phyloP scores from a whole-genome alignment of 768 basidiomycete genomes.

The Phylloporus arenicola region DNA sequence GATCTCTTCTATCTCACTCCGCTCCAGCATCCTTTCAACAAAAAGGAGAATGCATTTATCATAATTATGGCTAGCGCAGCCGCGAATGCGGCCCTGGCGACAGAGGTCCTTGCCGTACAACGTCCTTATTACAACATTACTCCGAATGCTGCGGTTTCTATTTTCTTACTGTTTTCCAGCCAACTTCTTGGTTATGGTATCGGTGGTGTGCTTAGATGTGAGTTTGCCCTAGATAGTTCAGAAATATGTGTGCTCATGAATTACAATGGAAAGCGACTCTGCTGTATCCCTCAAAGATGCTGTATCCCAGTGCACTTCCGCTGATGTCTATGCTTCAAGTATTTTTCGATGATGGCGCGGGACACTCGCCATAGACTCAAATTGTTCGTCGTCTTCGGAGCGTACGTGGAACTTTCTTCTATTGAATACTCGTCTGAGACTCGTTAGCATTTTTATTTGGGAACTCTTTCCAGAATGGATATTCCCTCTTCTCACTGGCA shows the following conservation, averaged over 20 bases:
- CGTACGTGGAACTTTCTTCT: slow-evolving; percentile 29
- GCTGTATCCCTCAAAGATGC: slow-evolving; percentile 43
- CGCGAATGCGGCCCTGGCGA: slow-evolving; percentile 48
- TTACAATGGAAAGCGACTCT: slow-evolving; percentile 13
- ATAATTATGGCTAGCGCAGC: slow-evolving; percentile 55
- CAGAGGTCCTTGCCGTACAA: slow-evolving; percentile 51
- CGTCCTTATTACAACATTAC: slow-evolving; percentile 49
- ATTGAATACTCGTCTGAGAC: background rate
- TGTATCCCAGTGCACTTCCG: slow-evolving; percentile 34
- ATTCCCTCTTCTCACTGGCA: slow-evolving; percentile 59
- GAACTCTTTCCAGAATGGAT: slow-evolving; percentile 27
- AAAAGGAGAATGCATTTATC: slow-evolving; percentile 55
- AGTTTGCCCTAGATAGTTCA: slow-evolving; percentile 2
- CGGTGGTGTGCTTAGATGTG: slow-evolving; percentile 48
- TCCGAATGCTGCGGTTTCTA: slow-evolving; percentile 41
- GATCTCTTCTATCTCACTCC: background rate
- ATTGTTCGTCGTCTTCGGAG: slow-evolving; percentile 19
- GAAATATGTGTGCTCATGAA: background rate
- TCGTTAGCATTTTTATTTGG: slow-evolving; percentile 32
- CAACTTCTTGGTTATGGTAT: slow-evolving; percentile 47
- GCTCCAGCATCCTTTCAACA: slow-evolving; percentile 52
- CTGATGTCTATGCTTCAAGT: slow-evolving; percentile 25
- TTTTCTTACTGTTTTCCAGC: slow-evolving; percentile 37
- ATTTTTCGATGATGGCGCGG: slow-evolving; percentile 39
- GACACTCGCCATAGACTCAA: slow-evolving; percentile 38